Base-by-base conservation (phyloP, 2,329 filamentous ascomycete genomes). In the Exophiala phaeomuriformis region DNA sequence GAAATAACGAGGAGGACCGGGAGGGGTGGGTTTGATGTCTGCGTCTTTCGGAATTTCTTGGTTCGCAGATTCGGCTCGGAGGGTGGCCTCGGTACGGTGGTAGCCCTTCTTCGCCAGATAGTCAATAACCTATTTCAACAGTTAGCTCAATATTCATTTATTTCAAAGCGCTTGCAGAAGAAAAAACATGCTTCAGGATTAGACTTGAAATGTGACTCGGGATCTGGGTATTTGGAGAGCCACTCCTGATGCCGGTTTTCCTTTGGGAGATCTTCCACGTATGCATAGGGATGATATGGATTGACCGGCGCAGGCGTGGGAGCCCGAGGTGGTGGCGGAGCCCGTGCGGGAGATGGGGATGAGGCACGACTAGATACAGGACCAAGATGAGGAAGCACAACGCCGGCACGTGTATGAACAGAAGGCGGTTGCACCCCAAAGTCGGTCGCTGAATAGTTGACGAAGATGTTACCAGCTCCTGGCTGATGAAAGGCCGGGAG, bases 51-150 rank as follows among this genome's bases (percentile, higher is more conserved):
- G 56, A 27, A 85, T 79, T 52, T 91, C 88, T 40, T 93, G 78
- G 62, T 90, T 84, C 28, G 87, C 84, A 1, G 90, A 95, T 70
- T 98, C 93, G 69, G 89, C 86, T 41, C 93, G 83, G 49, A 98
- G 87, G 67, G 93, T 88, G 19, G 91, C 88, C 70, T 98, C 93
- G 0, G 93, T 97, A 28, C 86, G 81, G 50, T 84, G 90, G 70
- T 96, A 98, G 0, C 93, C 93, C 62, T 96, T 90, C 69, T 98
- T 98, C 2, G 90, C 82, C 1, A 98, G 77, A 69, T 98, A 98
- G 64, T 98, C 93, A 5, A 95, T 90, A 2, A 98, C 84, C 83
- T 86, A 64, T 35, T 64, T 55, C 7, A 49, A 12, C 36, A 8
- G 46, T 61, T 40, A 61, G 60, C 46, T 60, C 35, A 60, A 57